Percentiles rank a stretch among this genome's conserved stretches.
phyloP scores from a whole-genome alignment of 2,329 filamentous ascomycete species.

The Aureobasidium lini region DNA sequence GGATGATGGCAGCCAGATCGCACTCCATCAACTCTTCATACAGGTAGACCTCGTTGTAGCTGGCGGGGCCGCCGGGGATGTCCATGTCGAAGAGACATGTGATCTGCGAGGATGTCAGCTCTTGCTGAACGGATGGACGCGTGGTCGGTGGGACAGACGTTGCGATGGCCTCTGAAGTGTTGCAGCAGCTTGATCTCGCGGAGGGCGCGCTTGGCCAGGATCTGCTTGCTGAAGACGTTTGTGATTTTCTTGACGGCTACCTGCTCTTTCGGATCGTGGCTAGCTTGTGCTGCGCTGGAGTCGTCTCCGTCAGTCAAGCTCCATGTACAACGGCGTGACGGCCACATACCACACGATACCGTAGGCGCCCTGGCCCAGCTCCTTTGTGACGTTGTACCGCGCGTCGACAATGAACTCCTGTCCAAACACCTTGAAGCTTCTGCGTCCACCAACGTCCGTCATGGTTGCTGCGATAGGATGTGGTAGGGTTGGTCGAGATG shows the following conservation, averaged over 20 bases:
- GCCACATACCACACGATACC: slow-evolving; percentile 85
- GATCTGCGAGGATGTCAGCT: slow-evolving; percentile 53
- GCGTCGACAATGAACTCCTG: slow-evolving; percentile 99
- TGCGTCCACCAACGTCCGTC: slow-evolving; percentile 61
- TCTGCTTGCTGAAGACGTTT: slow-evolving; percentile 99
- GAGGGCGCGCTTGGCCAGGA: slow-evolving; percentile 92
- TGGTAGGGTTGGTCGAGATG: neutral
- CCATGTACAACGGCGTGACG: neutral
- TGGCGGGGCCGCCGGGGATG: slow-evolving; percentile 80
- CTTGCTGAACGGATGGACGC: neutral
- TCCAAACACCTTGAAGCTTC: slow-evolving; percentile 99
- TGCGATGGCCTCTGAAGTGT: slow-evolving; percentile 64
- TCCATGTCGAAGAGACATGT: slow-evolving; percentile 99
- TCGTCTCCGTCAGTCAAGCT: neutral
- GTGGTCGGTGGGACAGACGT: neutral
- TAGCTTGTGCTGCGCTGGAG: slow-evolving; percentile 77
- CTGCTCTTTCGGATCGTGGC: slow-evolving; percentile 74
- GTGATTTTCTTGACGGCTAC: slow-evolving; percentile 99
- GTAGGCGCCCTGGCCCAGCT: slow-evolving; percentile 95
- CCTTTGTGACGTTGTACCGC: slow-evolving; percentile 96
- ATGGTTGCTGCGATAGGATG: slow-evolving; percentile 32
- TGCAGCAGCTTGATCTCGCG: slow-evolving; percentile 98
- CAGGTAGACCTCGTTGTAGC: slow-evolving; percentile 98
- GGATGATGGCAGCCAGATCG: slow-evolving; percentile 94
- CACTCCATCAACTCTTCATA: slow-evolving; percentile 99